These are phyloP conservation scores for Huntiella savannae DNA, from an alignment of 2,329 filamentous ascomycete species.

Conservation along the genomic window DNA sequence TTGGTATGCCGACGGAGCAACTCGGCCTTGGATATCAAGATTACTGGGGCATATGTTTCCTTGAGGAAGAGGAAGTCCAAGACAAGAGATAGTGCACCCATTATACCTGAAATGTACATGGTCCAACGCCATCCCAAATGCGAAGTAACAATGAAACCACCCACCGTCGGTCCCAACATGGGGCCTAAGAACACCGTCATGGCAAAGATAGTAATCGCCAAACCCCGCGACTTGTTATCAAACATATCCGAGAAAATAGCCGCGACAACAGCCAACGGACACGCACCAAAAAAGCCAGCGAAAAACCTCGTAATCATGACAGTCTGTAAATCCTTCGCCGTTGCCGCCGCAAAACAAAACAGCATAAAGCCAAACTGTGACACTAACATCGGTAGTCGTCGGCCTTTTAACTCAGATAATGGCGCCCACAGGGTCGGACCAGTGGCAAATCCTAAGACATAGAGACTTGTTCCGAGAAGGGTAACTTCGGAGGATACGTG, in stretches of 20 bases:
- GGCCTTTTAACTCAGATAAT: conserved; percentile 51
- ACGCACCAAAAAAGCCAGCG: conserved; percentile 51
- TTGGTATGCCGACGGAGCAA: conserved; percentile 43
- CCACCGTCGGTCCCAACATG: conserved; percentile 47
- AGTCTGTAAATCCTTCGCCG: conserved; percentile 48
- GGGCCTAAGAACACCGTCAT: conserved; percentile 44
- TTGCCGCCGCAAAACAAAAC: conserved; percentile 45
- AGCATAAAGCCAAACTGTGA: conserved; percentile 51
- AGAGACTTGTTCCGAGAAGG: conserved; percentile 46
- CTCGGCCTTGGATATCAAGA: conserved; percentile 40
- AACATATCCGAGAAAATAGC: conserved; percentile 58
- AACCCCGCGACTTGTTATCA: conserved; percentile 40
- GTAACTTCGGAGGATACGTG: conserved; percentile 42
- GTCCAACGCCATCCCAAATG: conserved; percentile 57
- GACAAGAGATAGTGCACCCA: conserved; percentile 40
- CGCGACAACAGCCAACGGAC: conserved; percentile 47
- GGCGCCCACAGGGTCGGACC: conserved; percentile 57
- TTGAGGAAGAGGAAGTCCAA: conserved; percentile 43
- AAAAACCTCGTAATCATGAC: conserved; percentile 58
- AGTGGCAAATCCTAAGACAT: conserved; percentile 52
- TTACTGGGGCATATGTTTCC: conserved; percentile 52
- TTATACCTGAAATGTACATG: conserved; percentile 42
- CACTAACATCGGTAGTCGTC: conserved; percentile 40
- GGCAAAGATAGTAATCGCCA: conserved; percentile 25
- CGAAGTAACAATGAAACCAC: conserved; percentile 42